Evolutionary conservation across 345 rosid species (phyloP), one percentile per base, ranked within the genome.

Genomic region (Pelargonium nanum): DNA sequence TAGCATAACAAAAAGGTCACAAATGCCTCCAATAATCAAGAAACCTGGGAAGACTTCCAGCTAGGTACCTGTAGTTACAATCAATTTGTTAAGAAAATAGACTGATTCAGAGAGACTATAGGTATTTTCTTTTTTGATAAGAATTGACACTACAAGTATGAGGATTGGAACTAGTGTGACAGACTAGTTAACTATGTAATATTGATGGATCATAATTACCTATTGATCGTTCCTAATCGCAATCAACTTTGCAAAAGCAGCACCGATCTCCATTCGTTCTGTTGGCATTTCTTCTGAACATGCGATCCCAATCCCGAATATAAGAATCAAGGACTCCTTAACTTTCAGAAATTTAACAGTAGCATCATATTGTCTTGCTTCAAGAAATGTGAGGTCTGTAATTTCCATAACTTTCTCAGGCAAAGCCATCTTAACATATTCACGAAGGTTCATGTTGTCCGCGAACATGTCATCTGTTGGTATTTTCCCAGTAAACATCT

Each of bases 401-500:
- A 12, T 7, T 19, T 3, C 20, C 16, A 21, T 26, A 19, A 25
- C 56, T 44, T 22, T 30, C 20, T 74, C 71, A 0, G 70, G 74
- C 22, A 69, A 17, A 4, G 71, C 61, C 22, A 50, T 66, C 22
- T 66, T 26, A 1, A 56, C 77, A 44, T 53, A 74, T 15, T 24
- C 58, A 40, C 59, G 78, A 32, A 74, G 78, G 65, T 58, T 66
- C 15, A 69, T 58, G 30, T 56, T 68, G 24, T 74, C 71, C 51
- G 0, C 54, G 67, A 74, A 74, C 65, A 69, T 65, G 45, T 62
- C 73, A 57, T 65, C 64, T 0, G 73, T 73, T 4, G 77, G 70
- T 55, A 61, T 61, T 60, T 55, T 73, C 44, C 77, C 73, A 0
- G 77, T 65, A 53, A 73, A 65, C 55, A 65, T 58, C 73, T 77